A percentile compares a stretch with the other conserved stretches of the same genome.
These are phyloP conservation scores for Boletus rufocinnamomeus DNA, from an alignment of 768 basidiomycete genomes.

Conservation along the genomic window DNA sequence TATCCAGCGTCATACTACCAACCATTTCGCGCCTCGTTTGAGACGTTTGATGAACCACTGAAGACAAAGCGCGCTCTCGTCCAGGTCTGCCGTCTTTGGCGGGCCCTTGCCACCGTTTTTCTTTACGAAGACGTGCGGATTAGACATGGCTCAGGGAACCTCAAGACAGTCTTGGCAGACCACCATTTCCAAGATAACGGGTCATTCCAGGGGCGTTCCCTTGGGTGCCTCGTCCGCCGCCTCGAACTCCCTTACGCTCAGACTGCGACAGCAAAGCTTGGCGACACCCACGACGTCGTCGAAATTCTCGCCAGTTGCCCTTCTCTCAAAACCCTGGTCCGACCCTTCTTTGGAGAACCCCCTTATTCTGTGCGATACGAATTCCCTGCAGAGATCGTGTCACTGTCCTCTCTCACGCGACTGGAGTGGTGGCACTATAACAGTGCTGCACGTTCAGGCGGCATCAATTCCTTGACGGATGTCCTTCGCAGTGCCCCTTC, in stretches of 20 bases:
- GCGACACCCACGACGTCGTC: conserved; percentile 38
- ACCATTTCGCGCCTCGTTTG: conserved; percentile 47
- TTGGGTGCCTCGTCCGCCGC: conserved; percentile 49
- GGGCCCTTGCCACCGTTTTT: conserved; percentile 43
- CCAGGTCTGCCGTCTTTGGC: conserved; percentile 61
- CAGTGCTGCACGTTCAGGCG: conserved; percentile 59
- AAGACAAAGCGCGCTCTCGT: conserved; percentile 44
- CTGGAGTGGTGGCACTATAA: conserved; percentile 70
- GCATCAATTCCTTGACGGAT: conserved; percentile 59
- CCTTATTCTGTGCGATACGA: conserved; percentile 46
- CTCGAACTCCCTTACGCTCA: conserved; percentile 58
- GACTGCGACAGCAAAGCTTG: conserved; percentile 43
- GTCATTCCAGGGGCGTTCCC: conserved; percentile 20
- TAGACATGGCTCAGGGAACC: conserved; percentile 30
- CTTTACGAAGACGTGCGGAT: conserved; percentile 59
- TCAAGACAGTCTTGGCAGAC: conserved; percentile 36
- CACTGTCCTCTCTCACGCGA: conserved; percentile 54
- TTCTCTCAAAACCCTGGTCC: conserved; percentile 54
- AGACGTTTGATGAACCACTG: conserved; percentile 34
- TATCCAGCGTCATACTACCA: conserved; percentile 38
- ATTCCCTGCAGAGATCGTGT: conserved; percentile 49
- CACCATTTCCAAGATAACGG: conserved; percentile 10
- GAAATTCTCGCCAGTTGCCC: conserved; percentile 52
- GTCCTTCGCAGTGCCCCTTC: conserved; percentile 57
- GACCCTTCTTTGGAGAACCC: conserved; percentile 39